Base-by-base conservation (phyloP, 2,329 filamentous ascomycete genomes). In the Periglandula ipomoeae region DNA sequence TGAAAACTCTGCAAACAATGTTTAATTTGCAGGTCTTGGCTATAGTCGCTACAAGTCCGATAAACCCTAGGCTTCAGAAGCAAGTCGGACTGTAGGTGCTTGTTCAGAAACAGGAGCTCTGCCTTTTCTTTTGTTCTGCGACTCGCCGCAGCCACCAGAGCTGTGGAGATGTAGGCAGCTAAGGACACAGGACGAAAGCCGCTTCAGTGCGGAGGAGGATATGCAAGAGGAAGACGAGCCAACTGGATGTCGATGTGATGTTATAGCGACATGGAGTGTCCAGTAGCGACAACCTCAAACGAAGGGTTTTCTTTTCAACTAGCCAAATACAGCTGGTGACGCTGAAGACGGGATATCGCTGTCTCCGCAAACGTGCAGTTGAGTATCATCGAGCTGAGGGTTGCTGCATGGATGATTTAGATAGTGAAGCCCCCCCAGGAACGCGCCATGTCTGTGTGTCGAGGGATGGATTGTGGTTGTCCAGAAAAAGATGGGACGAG, bases 11-110 rank as follows among this genome's bases (percentile, higher is more conserved):
- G 34, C 37, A 34, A 24, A n/a, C 19, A 10, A 41, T 41, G 37
- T 47, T 41, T 47, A 42, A 47, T 41, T 34, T 47, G 37, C 13
- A 30, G 19, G 37, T 47, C 45, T 47, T 41, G 45, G 37, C 23
- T 30, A 35, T 40, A 47, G 34, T 3, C 30, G 37, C 23, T 20
- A 13, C 22, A 17, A 41, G 45, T n/a, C 45, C 15, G 20, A 41
- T 22, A 23, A 34, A 17, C n/a, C 44, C 37, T 32, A 13, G 34
- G 34, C 23, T 27, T 35, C 7, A 22, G 30, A 32, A 46, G 44
- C 34, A 46, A 46, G 15, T 17, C 22, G 23, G 32, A 11, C 44
- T 8, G 15, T 13, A n/a, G 22, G 10, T 2, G 7, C n/a, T 13
- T n/a, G 22, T 26, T 32, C 24, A 17, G 15, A 13, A 35, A 34